Evolutionary conservation across 2,329 filamentous ascomycete species (phyloP).

Genomic region (Colletotrichum musae): DNA sequence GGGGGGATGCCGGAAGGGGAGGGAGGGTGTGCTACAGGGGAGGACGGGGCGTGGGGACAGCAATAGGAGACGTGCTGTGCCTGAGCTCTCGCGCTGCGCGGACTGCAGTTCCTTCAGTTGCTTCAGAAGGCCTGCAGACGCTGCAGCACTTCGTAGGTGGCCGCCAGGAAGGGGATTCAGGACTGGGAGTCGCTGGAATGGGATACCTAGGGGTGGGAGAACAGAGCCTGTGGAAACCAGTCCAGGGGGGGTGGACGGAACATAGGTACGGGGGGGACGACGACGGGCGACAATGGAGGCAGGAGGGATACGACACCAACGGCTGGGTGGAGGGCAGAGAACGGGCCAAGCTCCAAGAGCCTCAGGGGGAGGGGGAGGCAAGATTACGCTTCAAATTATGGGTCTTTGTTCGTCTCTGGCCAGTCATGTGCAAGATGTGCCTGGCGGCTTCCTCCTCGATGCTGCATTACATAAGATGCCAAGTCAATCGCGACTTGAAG

Average conservation of each 20-base stretch:
- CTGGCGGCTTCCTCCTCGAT: conserved; percentile 21
- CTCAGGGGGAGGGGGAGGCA: conserved; percentile 30
- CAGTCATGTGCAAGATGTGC: conserved; percentile 12
- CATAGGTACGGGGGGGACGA: background rate
- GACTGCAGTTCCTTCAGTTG: too few relatives aligned
- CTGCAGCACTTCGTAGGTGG: too few relatives aligned
- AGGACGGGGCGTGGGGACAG: background rate
- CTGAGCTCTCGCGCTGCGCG: too few relatives aligned
- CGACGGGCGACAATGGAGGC: conserved; percentile 3
- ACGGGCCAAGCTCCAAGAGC: conserved; percentile 35
- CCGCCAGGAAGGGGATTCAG: too few relatives aligned
- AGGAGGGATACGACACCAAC: background rate
- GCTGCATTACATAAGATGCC: too few relatives aligned
- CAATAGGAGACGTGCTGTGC: background rate
- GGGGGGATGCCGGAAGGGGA: conserved; percentile 21
- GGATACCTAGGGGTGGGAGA: conserved; percentile 4
- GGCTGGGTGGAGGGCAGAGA: conserved; percentile 32
- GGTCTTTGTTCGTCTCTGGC: background rate
- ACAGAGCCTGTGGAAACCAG: background rate
- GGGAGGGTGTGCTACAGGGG: conserved; percentile 4
- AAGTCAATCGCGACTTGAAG: too few relatives aligned
- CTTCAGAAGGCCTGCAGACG: too few relatives aligned
- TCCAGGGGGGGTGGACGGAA: background rate
- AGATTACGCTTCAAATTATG: conserved; percentile 26
- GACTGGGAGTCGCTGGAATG: background rate